Percentiles rank a stretch among this genome's conserved stretches.
These are phyloP conservation scores for Physcomitrium patens DNA, from an alignment of 225 moss, liverwort and hornwort genomes.

Conservation along the genomic window DNA sequence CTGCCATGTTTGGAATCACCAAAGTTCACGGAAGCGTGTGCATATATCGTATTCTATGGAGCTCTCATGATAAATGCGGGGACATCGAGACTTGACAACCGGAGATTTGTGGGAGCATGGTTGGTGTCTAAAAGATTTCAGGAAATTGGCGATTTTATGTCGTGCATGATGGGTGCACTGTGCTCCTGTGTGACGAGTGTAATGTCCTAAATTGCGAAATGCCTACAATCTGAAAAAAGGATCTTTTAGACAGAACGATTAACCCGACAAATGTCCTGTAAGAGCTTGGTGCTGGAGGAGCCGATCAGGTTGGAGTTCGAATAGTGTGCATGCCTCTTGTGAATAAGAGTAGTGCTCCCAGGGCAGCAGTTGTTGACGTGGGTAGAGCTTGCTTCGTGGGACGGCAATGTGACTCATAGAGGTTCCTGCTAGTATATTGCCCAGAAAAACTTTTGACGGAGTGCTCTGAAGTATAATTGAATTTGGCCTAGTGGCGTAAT, in stretches of 20 bases:
- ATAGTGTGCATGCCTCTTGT: conserved; percentile 32
- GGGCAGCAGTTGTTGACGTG: conserved; percentile 25
- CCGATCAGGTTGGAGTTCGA: conserved; percentile 25
- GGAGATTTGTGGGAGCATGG: conserved; percentile 26
- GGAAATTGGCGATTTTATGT: conserved; percentile 27
- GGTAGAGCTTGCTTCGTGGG: conserved; percentile 28
- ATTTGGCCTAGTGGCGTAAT: conserved; percentile 27
- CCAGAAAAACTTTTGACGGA: neutral
- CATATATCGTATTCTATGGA: conserved; percentile 29
- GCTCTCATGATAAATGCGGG: conserved; percentile 21
- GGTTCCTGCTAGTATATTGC: conserved; percentile 29
- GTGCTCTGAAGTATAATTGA: conserved; percentile 24
- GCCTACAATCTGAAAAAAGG: conserved; percentile 22
- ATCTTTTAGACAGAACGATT: conserved; percentile 24
- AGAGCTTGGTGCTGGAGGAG: conserved; percentile 14
- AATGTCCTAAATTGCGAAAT: conserved; percentile 25
- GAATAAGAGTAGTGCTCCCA: conserved; percentile 38
- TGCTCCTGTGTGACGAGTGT: conserved; percentile 18
- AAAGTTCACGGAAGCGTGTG: conserved; percentile 35
- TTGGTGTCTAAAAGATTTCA: conserved; percentile 35
- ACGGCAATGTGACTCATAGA: conserved; percentile 16
- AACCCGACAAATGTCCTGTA: conserved; percentile 21
- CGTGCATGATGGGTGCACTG: neutral
- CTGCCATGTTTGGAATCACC: conserved; percentile 26
- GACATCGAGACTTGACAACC: conserved; percentile 20